Evolutionary conservation across 768 basidiomycete species (phyloP).

Genomic region (Lactarius vividus): DNA sequence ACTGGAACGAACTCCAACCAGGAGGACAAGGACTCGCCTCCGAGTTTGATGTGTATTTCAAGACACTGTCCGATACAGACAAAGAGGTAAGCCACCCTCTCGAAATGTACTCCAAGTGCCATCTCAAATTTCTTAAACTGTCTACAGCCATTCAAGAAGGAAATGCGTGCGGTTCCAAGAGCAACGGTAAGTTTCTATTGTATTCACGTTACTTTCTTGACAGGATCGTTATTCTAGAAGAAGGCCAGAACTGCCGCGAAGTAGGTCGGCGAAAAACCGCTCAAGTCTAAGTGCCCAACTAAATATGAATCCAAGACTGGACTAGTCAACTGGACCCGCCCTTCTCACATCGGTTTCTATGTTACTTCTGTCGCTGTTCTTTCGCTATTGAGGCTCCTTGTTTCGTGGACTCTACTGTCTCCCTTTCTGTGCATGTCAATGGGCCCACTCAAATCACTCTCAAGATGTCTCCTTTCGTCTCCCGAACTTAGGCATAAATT

Average conservation of each 20-base stretch:
- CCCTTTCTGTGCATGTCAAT: neutral
- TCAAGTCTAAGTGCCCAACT: neutral
- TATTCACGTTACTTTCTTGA: neutral
- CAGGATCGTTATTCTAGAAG: neutral
- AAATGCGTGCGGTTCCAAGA: neutral
- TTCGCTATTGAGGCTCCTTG: neutral
- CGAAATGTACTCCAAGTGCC: conserved; percentile 30
- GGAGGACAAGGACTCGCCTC: neutral
- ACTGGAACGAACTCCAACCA: neutral
- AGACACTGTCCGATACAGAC: neutral
- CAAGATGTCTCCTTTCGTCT: neutral
- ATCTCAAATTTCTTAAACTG: neutral
- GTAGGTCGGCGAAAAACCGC: neutral
- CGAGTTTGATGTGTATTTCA: neutral
- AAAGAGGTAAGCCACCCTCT: neutral
- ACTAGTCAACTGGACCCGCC: neutral
- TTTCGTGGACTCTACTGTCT: neutral
- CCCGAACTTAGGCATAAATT: neutral
- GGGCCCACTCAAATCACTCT: neutral
- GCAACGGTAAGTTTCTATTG: neutral
- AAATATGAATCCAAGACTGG: neutral
- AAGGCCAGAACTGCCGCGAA: neutral
- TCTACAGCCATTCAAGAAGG: neutral
- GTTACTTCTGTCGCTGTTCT: neutral
- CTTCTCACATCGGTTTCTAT: neutral